Conservation (phyloP, 2,329 filamentous ascomycete genomes). For the Cyphellophora attinorum region DNA sequence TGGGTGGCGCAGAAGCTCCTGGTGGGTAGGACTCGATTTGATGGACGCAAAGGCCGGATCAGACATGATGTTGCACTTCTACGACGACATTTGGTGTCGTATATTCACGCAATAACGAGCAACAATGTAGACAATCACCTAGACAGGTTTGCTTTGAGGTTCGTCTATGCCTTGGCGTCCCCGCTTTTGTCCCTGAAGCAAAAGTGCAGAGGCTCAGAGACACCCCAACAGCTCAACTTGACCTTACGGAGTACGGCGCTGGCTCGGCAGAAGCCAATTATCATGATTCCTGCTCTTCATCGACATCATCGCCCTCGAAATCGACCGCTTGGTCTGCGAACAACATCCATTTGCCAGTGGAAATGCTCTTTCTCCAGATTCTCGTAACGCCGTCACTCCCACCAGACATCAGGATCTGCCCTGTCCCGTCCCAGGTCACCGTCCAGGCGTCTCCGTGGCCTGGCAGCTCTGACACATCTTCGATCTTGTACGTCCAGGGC, state of each 20-base stretch:
- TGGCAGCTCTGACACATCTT: background rate
- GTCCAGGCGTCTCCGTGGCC: slow-evolving; percentile 18
- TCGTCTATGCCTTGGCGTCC: no score
- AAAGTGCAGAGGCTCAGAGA: no score
- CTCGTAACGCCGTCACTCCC: slow-evolving; percentile 15
- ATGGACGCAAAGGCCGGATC: background rate
- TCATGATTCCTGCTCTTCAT: slow-evolving; percentile 1
- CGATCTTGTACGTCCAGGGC: slow-evolving; percentile 1
- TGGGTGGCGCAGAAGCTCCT: background rate
- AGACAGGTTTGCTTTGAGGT: no score
- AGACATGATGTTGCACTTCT: background rate
- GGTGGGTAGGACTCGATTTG: background rate
- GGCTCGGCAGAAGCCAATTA: background rate
- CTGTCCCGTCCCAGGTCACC: slow-evolving; percentile 14
- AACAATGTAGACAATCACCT: no score
- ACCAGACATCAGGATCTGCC: slow-evolving; percentile 15
- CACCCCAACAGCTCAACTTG: no score
- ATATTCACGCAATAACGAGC: no score
- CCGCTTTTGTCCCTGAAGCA: no score
- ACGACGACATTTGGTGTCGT: no score
- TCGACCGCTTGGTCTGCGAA: slow-evolving; percentile 13
- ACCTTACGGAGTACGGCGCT: slow-evolving; percentile 1
- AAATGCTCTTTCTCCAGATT: slow-evolving; percentile 12
- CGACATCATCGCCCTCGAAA: slow-evolving; percentile 5
- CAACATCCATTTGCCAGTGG: slow-evolving; percentile 10